Conservation (phyloP, 2,329 filamentous ascomycete genomes). For the Xylariaceae sp. region DNA sequence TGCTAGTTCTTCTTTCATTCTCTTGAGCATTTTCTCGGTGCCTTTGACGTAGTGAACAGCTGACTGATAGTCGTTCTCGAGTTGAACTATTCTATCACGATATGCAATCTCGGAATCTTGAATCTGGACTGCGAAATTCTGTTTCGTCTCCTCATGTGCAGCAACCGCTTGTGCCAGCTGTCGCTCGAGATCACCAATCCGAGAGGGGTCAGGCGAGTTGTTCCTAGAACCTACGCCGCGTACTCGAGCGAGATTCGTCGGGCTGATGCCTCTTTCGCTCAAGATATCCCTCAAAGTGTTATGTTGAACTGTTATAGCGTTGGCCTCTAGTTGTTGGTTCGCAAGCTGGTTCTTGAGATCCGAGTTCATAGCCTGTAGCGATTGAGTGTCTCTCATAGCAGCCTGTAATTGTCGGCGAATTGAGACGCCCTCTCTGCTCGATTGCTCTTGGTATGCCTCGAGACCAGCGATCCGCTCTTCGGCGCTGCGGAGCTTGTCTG, state of each 20-base stretch:
- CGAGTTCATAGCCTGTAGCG: slow-evolving; percentile 76
- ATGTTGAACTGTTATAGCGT: slow-evolving; percentile 89
- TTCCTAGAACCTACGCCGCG: slow-evolving; percentile 74
- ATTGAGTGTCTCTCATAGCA: slow-evolving; percentile 79
- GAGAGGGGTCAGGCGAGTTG: slow-evolving; percentile 77
- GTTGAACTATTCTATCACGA: slow-evolving; percentile 87
- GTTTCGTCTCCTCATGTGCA: slow-evolving; percentile 83
- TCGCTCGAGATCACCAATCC: slow-evolving; percentile 83
- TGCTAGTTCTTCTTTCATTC: slow-evolving; percentile 95
- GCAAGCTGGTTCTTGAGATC: slow-evolving; percentile 83
- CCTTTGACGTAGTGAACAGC: slow-evolving; percentile 98
- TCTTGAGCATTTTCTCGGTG: slow-evolving; percentile 98
- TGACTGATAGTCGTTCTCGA: slow-evolving; percentile 97
- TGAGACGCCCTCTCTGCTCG: slow-evolving; percentile 86
- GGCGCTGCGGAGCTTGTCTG: slow-evolving; percentile 86
- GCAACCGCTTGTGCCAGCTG: slow-evolving; percentile 78
- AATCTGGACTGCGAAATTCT: slow-evolving; percentile 74
- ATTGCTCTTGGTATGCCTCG: slow-evolving; percentile 96
- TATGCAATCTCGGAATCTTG: slow-evolving; percentile 88
- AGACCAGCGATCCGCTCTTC: slow-evolving; percentile 96
- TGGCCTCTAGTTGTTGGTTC: slow-evolving; percentile 88
- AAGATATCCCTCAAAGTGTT: slow-evolving; percentile 92
- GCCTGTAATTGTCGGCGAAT: slow-evolving; percentile 89
- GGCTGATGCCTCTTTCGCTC: slow-evolving; percentile 83
- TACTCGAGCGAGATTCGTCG: slow-evolving; percentile 70